Evolutionary conservation across 2,329 filamentous ascomycete species (phyloP).

Genomic region (Ampelomyces quisqualis): DNA sequence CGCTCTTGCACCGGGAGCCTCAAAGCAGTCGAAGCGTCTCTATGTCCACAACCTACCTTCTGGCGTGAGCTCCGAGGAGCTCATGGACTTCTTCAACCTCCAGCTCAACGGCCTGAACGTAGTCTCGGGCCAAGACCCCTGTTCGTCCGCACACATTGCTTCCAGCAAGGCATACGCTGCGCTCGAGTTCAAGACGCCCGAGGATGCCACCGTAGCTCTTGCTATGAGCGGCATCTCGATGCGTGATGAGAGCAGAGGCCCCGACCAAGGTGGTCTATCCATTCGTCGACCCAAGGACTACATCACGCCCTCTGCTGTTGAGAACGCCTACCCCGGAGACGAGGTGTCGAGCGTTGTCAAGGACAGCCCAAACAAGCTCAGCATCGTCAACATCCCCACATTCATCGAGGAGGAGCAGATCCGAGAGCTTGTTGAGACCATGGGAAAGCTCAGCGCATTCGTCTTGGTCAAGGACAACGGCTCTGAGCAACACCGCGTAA

Average conservation of each 20-base stretch:
- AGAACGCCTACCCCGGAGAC: conserved; percentile 71
- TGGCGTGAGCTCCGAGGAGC: conserved; percentile 69
- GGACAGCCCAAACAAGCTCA: conserved; percentile 93
- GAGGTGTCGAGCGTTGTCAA: conserved; percentile 78
- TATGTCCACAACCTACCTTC: conserved; percentile 80
- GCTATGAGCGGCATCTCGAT: conserved; percentile 88
- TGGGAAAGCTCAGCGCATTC: conserved; percentile 92
- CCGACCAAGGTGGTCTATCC: conserved; percentile 60
- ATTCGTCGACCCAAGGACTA: conserved; percentile 94
- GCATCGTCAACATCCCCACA: conserved; percentile 81
- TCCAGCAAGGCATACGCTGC: conserved; percentile 79
- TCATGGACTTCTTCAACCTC: conserved; percentile 89
- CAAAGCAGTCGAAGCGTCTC: conserved; percentile 89
- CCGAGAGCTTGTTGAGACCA: conserved; percentile 82
- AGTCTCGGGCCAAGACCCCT: conserved; percentile 79
- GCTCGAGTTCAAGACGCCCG: conserved; percentile 82
- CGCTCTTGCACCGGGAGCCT: conserved; percentile 88
- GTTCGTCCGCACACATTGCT: conserved; percentile 78
- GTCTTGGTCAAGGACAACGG: conserved; percentile 82
- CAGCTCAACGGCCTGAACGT: conserved; percentile 97
- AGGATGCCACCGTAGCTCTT: conserved; percentile 87
- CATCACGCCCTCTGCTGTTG: conserved; percentile 73
- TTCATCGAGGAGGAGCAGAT: conserved; percentile 92
- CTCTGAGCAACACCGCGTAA: conserved; percentile 83
- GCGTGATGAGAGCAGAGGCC: conserved; percentile 60